phyloP scores from a whole-genome alignment of 1,284 basidiomycete genomes.

The Schizophyllum commune region DNA sequence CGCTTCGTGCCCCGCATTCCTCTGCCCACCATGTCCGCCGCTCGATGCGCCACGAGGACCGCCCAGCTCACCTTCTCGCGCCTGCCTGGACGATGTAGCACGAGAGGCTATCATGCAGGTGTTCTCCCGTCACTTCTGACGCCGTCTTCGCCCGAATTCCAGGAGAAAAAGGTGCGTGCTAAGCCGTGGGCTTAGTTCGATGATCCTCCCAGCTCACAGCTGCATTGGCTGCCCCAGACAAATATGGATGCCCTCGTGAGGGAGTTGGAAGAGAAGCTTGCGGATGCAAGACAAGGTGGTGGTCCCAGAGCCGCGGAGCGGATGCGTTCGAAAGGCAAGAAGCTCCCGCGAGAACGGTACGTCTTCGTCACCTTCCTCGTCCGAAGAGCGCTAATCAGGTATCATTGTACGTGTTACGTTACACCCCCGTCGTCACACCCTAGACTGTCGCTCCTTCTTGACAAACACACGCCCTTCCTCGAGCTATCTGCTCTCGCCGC shows the following conservation, averaged over 20 bases:
- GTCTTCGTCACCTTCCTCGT: conserved; percentile 8
- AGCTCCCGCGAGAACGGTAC: conserved; percentile 81
- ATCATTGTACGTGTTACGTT: background rate
- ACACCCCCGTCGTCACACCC: background rate
- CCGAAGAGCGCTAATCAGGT: background rate
- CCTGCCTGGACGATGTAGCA: too few relatives aligned
- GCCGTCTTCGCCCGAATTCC: conserved; percentile 62
- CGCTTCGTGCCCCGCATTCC: background rate
- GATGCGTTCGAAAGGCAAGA: conserved; percentile 77
- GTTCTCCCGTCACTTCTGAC: conserved; percentile 68
- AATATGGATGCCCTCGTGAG: conserved; percentile 59
- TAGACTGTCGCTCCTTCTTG: conserved; percentile 54
- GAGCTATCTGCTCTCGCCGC: conserved; percentile 85
- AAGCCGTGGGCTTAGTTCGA: background rate
- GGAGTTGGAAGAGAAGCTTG: conserved; percentile 53
- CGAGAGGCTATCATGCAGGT: conserved; percentile 52
- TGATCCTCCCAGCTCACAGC: background rate
- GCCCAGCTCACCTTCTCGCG: too few relatives aligned
- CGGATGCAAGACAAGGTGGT: conserved; percentile 52
- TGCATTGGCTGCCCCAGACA: background rate
- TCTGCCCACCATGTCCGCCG: background rate
- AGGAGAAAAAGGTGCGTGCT: conserved; percentile 43
- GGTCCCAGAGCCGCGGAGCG: conserved; percentile 67
- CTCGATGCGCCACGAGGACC: background rate
- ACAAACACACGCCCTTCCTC: conserved; percentile 85